Conservation (phyloP, 345 rosid genomes). For the Sisymbrium altissimum region DNA sequence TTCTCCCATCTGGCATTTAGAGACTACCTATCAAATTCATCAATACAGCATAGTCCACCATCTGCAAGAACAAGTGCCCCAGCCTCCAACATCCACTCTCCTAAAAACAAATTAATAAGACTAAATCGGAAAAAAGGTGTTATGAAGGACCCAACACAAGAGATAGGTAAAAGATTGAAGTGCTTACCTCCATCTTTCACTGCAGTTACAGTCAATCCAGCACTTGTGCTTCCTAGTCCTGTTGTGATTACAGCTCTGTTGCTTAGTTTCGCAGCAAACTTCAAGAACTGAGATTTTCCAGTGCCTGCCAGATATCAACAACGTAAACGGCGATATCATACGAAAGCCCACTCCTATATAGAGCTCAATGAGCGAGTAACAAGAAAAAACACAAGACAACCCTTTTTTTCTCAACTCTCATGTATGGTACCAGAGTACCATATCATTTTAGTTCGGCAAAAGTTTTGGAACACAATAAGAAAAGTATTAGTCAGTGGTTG, state of each 20-base stretch:
- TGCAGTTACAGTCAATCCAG: slow-evolving; percentile 96
- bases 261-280: slow-evolving; percentile 94
- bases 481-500: background rate
- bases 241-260: slow-evolving; percentile 92
- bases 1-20: too few species aligned
- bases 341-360: background rate
- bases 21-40: slow-evolving; percentile 85
- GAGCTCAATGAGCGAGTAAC: background rate
- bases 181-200: slow-evolving; percentile 89
- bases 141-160: slow-evolving; percentile 1
- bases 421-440: background rate
- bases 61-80: slow-evolving; percentile 99
- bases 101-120: slow-evolving; percentile 34
- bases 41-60: slow-evolving; percentile 98
- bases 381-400: background rate
- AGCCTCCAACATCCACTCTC: slow-evolving; percentile 99
- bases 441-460: background rate
- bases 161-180: background rate
- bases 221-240: slow-evolving; percentile 96
- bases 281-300: slow-evolving; percentile 94
- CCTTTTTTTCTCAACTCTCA: background rate
- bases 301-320: slow-evolving; percentile 55
- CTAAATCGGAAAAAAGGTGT: background rate
- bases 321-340: background rate
- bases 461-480: background rate